Base-by-base conservation (phyloP, 2,329 filamentous ascomycete genomes). In the Pyrenophora teres region DNA sequence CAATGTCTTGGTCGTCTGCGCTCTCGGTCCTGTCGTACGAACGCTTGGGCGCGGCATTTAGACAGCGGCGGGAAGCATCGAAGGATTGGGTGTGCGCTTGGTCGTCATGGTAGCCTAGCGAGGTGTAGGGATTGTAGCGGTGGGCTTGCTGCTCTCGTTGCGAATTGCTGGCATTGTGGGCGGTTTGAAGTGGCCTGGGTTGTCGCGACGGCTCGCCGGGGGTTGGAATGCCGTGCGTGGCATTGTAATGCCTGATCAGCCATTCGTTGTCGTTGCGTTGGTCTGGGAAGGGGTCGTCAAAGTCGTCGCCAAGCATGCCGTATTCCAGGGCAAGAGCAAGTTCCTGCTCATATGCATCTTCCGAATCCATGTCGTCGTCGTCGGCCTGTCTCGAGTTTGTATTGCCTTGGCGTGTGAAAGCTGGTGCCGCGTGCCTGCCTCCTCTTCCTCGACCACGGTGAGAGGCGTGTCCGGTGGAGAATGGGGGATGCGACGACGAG, bases 21-120 rank as follows among this genome's bases (percentile, higher is more conserved):
- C 25, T 33, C 18, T 65, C 64, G 30, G 50, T 57, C n/a, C 47
- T 59, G 12, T 69, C 60, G 10, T 55, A 52, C 9, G 55, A 38
- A 21, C 62, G 64, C 47, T 66, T 69, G 23, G 52, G 40, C 23
- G 41, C 33, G 3, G 27, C 45, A 16, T 37, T n/a, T 37, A 58
- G 51, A 25, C 18, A 13, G 41, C n/a, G 40, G 31, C 30, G 30
- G 23, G n/a, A 13, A 8, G 25, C 35, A 39, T 39, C 23, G 12
- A 31, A 27, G 12, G 6, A 13, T n/a, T 15, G 36, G 5, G 21
- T 13, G 3, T 15, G 18, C 32, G 35, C 30, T 23, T 13, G n/a
- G 27, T 40, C 36, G 8, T 39, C 44, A 9, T 4, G 10, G 2
- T 23, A 35, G 21, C 16, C 27, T 3, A 15, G 33, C 5, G 8